Percentiles rank a stretch among this genome's conserved stretches.
Evolutionary conservation across 352 stramenopile genomes (phyloP).

Genomic region (Globisporangium iwayamae): DNA sequence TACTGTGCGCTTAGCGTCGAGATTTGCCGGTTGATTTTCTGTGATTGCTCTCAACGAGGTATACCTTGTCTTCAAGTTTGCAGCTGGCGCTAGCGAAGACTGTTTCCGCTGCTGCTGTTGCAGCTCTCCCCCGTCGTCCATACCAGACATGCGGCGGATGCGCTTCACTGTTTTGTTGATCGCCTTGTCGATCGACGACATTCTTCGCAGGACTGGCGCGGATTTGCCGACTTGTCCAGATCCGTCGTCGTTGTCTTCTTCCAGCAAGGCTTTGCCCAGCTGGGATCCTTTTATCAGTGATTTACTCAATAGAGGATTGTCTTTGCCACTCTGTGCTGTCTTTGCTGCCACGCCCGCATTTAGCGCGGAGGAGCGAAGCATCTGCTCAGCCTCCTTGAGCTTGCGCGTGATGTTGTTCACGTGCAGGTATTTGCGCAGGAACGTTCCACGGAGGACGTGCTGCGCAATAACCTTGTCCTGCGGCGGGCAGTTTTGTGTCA

Average conservation of each 20-base stretch:
- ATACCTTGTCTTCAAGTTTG: conserved; percentile 22
- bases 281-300: background rate
- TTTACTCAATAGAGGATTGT: background rate
- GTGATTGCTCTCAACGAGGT: conserved; percentile 37
- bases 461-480: conserved; percentile 50
- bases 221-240: conserved; percentile 13
- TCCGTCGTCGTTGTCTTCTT: conserved; percentile 14
- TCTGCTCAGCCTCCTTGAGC: conserved; percentile 59
- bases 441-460: conserved; percentile 53
- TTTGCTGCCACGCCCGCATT: conserved; percentile 17
- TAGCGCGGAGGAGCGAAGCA: conserved; percentile 31
- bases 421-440: conserved; percentile 68
- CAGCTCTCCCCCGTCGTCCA: conserved; percentile 16
- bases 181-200: conserved; percentile 58
- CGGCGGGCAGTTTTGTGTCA: conserved; percentile 18
- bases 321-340: background rate
- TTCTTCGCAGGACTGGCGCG: conserved; percentile 28
- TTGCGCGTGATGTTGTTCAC: conserved; percentile 57
- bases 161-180: conserved; percentile 63
- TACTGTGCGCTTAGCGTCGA: conserved; percentile 6
- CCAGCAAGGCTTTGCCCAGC: background rate
- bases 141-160: conserved; percentile 45
- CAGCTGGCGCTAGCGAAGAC: background rate
- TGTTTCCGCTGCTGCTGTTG: background rate
- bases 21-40: conserved; percentile 6